Evolutionary conservation across 2,329 filamentous ascomycete genomes (phyloP), one percentile per base, ranked within the genome.

Genomic region (Aspergillus fijiensis): DNA sequence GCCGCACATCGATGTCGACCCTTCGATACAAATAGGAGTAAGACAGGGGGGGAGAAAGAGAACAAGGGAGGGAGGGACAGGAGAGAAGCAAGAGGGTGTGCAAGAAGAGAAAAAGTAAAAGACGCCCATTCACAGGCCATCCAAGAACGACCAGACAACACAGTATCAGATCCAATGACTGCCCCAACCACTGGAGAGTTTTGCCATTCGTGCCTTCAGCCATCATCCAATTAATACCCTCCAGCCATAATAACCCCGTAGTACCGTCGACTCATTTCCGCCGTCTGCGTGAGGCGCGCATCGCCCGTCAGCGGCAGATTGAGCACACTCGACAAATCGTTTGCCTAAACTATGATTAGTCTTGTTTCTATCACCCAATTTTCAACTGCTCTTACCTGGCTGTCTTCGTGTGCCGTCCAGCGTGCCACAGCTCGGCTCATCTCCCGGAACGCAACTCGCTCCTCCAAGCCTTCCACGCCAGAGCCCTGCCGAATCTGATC

Each of bases 401-500:
- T 84, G 69, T 83, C 81, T 69, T 84, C 84, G 59, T 81, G 82
- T 57, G 87, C 79, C 60, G 89, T 84, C 72, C 87, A 84, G 63
- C 84, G 84, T 10, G 89, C 90, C 61, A 94, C 86, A 50, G 87
- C 82, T 56, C 86, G 86, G 51, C 89, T 89, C 84, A 96, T 96
- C 70, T 96, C 92, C 64, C 89, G 87, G 57, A 94, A 83, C 0
- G 92, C 91, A 48, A 93, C 91, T 56, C 86, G 80, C 70, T 90
- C 84, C 63, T 87, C 76, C 62, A 85, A 77, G 49, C 75, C 78
- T 56, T 79, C 72, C 29, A 74, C 82, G 48, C 87, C 84, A 23
- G 89, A 77, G 6, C 85, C 74, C 49, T 76, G 70, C 25, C 80
- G 74, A 12, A 77, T 69, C 39, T 71, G 74, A 29, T 76, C 74